Percentiles rank a stretch among this genome's conserved stretches.
These are phyloP conservation scores for Coemansia sp. DNA, from an alignment of 192 early-diverging fungal genomes.

Conservation along the genomic window DNA sequence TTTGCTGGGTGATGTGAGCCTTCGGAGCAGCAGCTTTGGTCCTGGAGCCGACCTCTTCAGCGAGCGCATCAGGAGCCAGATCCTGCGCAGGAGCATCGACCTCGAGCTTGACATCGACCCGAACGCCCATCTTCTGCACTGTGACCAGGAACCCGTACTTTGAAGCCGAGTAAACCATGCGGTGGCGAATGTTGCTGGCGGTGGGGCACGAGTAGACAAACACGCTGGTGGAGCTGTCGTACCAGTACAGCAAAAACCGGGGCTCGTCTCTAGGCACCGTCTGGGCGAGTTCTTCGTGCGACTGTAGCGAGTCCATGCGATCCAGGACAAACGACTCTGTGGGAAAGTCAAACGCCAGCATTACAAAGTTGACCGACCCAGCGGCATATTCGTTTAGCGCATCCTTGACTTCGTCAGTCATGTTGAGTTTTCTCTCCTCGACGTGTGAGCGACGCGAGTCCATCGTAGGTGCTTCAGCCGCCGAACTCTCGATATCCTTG, in stretches of 20 bases:
- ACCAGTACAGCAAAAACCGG: constrained; percentile 59
- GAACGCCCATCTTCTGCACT: constrained; percentile 59
- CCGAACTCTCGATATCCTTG: constrained; percentile 26
- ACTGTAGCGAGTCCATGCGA: constrained; percentile 36
- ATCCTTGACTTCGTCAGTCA: constrained; percentile 59
- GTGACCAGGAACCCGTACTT: constrained; percentile 60
- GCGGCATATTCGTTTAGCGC: constrained; percentile 60
- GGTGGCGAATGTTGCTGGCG: constrained; percentile 75
- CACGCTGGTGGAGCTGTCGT: constrained; percentile 43
- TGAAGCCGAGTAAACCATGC: constrained; percentile 90
- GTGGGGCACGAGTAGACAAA: constrained; percentile 88
- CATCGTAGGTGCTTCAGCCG: constrained; percentile 20
- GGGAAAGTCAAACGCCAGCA: constrained; percentile 54
- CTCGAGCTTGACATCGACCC: constrained; percentile 68
- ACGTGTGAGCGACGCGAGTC: constrained; percentile 66
- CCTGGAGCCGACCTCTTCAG: constrained; percentile 53
- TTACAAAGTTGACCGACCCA: constrained; percentile 63
- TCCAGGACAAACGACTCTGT: constrained; percentile 60
- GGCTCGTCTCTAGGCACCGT: constrained; percentile 62
- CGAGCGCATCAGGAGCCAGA: constrained; percentile 56
- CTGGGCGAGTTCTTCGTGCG: constrained; percentile 52
- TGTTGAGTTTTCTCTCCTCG: constrained; percentile 62
- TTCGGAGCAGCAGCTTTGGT: background rate
- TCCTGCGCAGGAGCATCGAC: constrained; percentile 60
- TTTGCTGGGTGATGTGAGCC: constrained; percentile 22